Percentiles rank a stretch among this genome's conserved stretches.
Conservation (phyloP, 2,329 filamentous ascomycete genomes). For the Rutstroemia sp. region DNA sequence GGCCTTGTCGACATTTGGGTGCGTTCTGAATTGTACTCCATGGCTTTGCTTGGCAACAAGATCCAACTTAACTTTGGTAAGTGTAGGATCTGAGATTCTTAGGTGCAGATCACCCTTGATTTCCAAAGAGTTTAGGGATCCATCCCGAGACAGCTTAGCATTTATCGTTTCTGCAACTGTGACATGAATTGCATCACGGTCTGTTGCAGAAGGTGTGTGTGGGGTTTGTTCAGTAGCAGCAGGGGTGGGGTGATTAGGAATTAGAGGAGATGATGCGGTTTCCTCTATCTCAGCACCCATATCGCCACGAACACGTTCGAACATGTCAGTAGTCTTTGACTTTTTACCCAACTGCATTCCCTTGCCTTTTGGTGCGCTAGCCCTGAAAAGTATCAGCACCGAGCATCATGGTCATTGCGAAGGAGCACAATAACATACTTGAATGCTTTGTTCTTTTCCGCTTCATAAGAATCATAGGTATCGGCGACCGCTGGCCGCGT, state of each 20-base stretch:
- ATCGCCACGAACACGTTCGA: conserved; percentile 88
- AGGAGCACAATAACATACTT: conserved; percentile 49
- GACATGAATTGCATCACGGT: conserved; percentile 81
- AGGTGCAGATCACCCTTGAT: conserved; percentile 90
- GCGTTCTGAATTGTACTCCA: conserved; percentile 86
- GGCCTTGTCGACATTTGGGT: conserved; percentile 90
- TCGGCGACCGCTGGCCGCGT: conserved; percentile 66
- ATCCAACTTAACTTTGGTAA: conserved; percentile 87
- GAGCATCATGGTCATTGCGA: conserved; percentile 22
- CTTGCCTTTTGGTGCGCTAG: conserved; percentile 74
- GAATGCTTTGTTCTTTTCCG: conserved; percentile 90
- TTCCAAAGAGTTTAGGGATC: conserved; percentile 75
- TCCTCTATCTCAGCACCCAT: conserved; percentile 82
- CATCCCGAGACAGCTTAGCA: conserved; percentile 82
- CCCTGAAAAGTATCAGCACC: conserved; percentile 30
- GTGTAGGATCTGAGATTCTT: conserved; percentile 76
- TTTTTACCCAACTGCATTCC: conserved; percentile 99
- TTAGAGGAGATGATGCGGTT: conserved; percentile 52
- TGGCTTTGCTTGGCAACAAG: conserved; percentile 69
- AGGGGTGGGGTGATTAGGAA: conserved; percentile 43
- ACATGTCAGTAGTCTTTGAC: conserved; percentile 95
- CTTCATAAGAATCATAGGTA: conserved; percentile 89
- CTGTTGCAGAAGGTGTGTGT: conserved; percentile 56
- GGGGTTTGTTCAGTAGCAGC: conserved; percentile 43
- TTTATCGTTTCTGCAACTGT: conserved; percentile 85